Conservation (phyloP, 805 yeast species). For the Candida patagonica region DNA sequence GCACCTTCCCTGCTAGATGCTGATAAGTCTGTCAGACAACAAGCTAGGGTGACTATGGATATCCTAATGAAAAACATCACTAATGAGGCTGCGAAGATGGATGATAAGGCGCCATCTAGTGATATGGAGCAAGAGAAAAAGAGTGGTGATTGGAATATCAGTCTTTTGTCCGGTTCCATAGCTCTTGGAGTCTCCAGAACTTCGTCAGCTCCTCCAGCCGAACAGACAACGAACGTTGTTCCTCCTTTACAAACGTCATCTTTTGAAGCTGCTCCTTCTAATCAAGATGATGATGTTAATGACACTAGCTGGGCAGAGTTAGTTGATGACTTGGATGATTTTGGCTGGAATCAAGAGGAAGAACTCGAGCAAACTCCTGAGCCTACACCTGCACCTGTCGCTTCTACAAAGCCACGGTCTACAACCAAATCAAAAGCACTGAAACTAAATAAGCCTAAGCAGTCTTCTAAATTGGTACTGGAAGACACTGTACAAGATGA, state of each 20-base stretch:
- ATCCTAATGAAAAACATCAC: constrained; percentile 48
- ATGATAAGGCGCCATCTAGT: background rate
- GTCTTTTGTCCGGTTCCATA: background rate
- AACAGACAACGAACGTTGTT: background rate
- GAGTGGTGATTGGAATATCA: constrained; percentile 3
- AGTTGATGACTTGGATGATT: constrained; percentile 3
- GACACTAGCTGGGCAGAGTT: constrained; percentile 25
- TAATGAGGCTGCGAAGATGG: constrained; percentile 28
- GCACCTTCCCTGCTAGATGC: constrained; percentile 77
- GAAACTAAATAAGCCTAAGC: constrained; percentile 1
- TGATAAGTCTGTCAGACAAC: constrained; percentile 56
- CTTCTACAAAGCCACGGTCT: constrained; percentile 2
- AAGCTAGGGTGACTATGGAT: constrained; percentile 63
- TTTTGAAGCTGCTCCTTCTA: constrained; percentile 2
- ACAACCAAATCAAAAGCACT: constrained; percentile 3
- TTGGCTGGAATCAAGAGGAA: constrained; percentile 6
- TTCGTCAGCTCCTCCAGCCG: constrained; percentile 5
- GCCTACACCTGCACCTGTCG: background rate
- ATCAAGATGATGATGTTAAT: constrained; percentile 22
- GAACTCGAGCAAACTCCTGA: background rate
- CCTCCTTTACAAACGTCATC: background rate
- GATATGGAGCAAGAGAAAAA: background rate
- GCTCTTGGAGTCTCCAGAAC: constrained; percentile 4
- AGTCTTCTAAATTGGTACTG: constrained; percentile 5
- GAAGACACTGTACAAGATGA: constrained; percentile 12